Evolutionary conservation across 169 alveolate genomes (phyloP).

Genomic region (Ichthyophthirius multifiliis): DNA sequence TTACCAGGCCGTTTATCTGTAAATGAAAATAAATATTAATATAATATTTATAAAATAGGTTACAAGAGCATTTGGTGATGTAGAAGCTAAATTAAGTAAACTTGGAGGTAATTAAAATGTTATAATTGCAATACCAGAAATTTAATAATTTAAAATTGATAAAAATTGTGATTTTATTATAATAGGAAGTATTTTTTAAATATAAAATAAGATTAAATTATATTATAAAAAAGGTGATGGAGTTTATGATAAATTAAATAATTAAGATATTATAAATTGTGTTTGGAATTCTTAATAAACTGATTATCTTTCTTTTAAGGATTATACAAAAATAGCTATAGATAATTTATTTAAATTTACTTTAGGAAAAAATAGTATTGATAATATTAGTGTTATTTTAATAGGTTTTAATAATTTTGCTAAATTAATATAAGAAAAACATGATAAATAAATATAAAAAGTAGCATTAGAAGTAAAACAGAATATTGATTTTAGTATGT

Average conservation of each 20-base stretch:
- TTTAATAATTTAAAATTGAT: background rate
- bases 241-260: background rate
- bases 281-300: too few species aligned
- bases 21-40: background rate
- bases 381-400: too few species aligned
- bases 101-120: slow-evolving; percentile 71
- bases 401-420: too few species aligned
- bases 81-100: slow-evolving; percentile 64
- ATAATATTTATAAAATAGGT: slow-evolving; percentile 52
- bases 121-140: slow-evolving; percentile 68
- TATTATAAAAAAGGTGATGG: background rate
- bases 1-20: slow-evolving; percentile 57
- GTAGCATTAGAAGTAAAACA: too few species aligned
- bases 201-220: background rate
- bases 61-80: slow-evolving; percentile 79
- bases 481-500: too few species aligned
- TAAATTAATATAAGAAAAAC: too few species aligned
- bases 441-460: too few species aligned
- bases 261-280: too few species aligned
- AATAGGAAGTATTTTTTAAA: background rate
- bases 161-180: background rate
- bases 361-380: too few species aligned
- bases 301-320: too few species aligned
- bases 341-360: too few species aligned
- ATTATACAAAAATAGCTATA: too few species aligned